Percentiles rank a stretch among this genome's conserved stretches.
Conservation (phyloP, 129 eudicot genomes). For the Chrysanthemum makinoi region DNA sequence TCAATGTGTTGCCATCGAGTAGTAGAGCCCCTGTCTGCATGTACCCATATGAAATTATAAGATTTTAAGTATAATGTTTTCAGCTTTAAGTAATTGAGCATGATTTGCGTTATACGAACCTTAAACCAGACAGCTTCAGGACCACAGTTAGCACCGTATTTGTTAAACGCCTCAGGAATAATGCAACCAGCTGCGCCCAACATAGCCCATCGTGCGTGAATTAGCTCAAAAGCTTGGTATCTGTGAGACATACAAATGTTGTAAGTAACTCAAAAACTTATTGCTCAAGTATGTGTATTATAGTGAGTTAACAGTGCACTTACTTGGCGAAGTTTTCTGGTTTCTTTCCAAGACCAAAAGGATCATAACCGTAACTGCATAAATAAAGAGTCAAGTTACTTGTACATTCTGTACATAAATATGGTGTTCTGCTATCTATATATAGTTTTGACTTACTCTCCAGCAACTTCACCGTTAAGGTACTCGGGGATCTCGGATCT, state of each 20-base stretch:
- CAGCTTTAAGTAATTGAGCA: not conserved
- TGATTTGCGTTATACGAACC: conserved; percentile 35
- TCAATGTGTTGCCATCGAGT: conserved; percentile 93
- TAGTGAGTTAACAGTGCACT: conserved; percentile 25
- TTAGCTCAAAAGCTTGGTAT: conserved; percentile 85
- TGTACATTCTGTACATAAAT: not conserved
- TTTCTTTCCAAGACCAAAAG: conserved; percentile 97
- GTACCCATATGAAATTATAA: not conserved
- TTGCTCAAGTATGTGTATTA: not conserved
- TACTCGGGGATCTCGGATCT: conserved; percentile 94
- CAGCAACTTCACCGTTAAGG: conserved; percentile 89
- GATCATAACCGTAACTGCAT: conserved; percentile 97
- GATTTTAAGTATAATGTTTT: not conserved
- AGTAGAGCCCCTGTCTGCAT: conserved; percentile 94
- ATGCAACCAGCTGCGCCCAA: conserved; percentile 96
- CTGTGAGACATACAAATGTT: conserved; percentile 30
- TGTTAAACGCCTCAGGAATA: conserved; percentile 99
- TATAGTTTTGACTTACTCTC: conserved; percentile 65
- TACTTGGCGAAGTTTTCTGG: conserved; percentile 96
- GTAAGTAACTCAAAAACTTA: not conserved
- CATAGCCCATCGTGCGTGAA: conserved; percentile 99
- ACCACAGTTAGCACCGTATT: conserved; percentile 90
- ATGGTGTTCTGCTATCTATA: not conserved
- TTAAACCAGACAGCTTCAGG: conserved; percentile 99
- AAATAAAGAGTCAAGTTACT: conserved; percentile 12